Evolutionary conservation across 345 rosid genomes (phyloP), one percentile per base, ranked within the genome.

Genomic region (Aurinia saxatilis): DNA sequence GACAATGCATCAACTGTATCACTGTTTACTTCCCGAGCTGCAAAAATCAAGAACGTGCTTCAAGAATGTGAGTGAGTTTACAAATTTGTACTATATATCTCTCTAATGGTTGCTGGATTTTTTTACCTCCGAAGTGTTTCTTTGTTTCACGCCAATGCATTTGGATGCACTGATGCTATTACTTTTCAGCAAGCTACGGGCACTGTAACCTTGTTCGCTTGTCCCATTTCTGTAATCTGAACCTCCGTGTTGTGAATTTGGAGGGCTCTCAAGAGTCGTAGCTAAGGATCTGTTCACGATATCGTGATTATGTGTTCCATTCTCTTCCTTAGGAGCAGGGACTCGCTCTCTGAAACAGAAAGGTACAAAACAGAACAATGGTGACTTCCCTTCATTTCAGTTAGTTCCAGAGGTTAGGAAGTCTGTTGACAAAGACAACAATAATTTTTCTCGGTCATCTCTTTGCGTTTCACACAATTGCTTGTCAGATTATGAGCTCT

Each of bases 81-180:
- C 14, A 27, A 61, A 50, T 23, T 8, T 16, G n/a, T n/a, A 54
- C 18, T n/a, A 39, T 7, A 65, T 4, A 17, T 55, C 8, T 31
- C n/a, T 23, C 3, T n/a, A n/a, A 13, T 62, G 63, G 5, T 56
- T 53, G n/a, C 70, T 36, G 60, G 56, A 31, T 36, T 6, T 27
- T 21, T 7, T 37, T 78, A 88, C 92, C 88, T 79, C 80, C 0
- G 67, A 17, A 30, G 77, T 81, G 52, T 52, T 61, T 57, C 60
- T 81, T 47, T 62, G 77, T 70, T 82, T 65, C 55, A 78, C 75
- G 38, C 75, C 91, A 21, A 90, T 77, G 48, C 99, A 90, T 73
- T 90, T 84, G 57, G 99, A 90, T 67, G 82, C 99, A 65, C 97
- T 93, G 57, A 93, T 93, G 75, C 97, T 93, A 33, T 87, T 90